These are phyloP conservation scores for Poa annua DNA, from an alignment of 176 grass and related monocot genomes.

Conservation along the genomic window DNA sequence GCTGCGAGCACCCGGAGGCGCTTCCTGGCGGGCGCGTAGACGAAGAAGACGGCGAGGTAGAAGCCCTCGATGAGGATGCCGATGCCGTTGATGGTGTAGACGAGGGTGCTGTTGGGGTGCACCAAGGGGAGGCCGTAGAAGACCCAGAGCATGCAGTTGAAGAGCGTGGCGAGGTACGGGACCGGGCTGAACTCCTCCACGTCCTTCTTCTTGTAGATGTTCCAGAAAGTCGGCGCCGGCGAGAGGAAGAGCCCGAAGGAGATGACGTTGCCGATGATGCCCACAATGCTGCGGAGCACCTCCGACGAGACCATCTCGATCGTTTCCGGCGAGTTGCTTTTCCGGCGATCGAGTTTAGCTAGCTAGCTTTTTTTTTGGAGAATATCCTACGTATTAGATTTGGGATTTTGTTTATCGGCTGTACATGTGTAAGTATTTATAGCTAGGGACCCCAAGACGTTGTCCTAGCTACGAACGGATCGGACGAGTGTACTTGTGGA, in stretches of 20 bases:
- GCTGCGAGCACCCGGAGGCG: slow-evolving; percentile 49
- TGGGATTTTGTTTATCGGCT: no score
- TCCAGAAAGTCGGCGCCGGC: slow-evolving; percentile 50
- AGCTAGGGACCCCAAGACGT: no score
- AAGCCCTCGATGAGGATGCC: slow-evolving; percentile 60
- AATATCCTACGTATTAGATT: no score
- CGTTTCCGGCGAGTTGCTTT: no score
- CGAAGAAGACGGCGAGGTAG: slow-evolving; percentile 69
- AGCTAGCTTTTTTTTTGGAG: no score
- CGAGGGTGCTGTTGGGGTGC: slow-evolving; percentile 17
- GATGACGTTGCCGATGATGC: not conserved
- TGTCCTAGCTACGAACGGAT: no score
- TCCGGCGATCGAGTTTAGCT: no score
- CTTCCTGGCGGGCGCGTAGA: slow-evolving; percentile 37
- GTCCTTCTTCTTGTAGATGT: slow-evolving; percentile 59
- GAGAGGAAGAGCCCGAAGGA: not conserved
- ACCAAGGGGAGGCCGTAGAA: no score
- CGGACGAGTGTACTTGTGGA: no score
- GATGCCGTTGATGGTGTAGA: slow-evolving; percentile 79
- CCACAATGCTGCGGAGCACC: not conserved
- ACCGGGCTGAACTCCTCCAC: slow-evolving; percentile 74
- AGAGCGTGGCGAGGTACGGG: slow-evolving; percentile 78
- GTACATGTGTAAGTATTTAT: no score
- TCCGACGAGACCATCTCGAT: not conserved
- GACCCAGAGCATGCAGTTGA: slow-evolving; percentile 56